Evolutionary conservation across 179 eudicot species (phyloP), one percentile per base, ranked within the genome.

Genomic region (Beta lomatogona): DNA sequence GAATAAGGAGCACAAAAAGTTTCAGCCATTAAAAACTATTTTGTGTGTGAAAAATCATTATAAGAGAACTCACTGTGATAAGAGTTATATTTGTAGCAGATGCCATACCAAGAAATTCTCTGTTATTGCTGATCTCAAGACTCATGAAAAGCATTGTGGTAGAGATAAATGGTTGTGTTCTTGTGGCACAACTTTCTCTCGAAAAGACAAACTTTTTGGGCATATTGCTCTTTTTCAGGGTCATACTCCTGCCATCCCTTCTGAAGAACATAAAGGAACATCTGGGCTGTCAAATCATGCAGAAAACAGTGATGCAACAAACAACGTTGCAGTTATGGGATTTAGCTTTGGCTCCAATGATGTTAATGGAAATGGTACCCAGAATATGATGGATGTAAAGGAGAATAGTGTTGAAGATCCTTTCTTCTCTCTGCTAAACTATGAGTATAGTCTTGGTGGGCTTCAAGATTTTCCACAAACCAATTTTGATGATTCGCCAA

Each of bases 141-240:
- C 99, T 41, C 99, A 94, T 76, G 99, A 96, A 81, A 96, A 96
- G 86, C 99, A 96, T 55, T 96, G 99, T 87, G 99, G 99, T 9
- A 86, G 90, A 82, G 99, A 94, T 83, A 92, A 90, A 79, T 96
- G 99, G 98, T 88, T 92, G 76, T 96, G 99, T 83, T 96, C 99
- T 15, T 96, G 99, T 78, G 91, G 91, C 41, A 88, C 91, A 41
- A 86, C 89, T 67, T 88, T 88, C 81, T 88, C 89, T 18, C 76
- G 89, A 50, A 88, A 86, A 84, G 89, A 86, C 73, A 88, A 86
- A 52, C 86, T 88, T 67, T 88, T 88, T 48, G 91, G 91, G 53
- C 91, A 88, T 78, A 88, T 88, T 81, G 86, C 88, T 19, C 89
- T 88, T 81, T 88, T 88, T 77, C 91, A 88, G 79, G 91, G 91